These are phyloP conservation scores for Parafenestella ontariensis DNA, from an alignment of 2,329 filamentous ascomycete genomes.

Conservation along the genomic window DNA sequence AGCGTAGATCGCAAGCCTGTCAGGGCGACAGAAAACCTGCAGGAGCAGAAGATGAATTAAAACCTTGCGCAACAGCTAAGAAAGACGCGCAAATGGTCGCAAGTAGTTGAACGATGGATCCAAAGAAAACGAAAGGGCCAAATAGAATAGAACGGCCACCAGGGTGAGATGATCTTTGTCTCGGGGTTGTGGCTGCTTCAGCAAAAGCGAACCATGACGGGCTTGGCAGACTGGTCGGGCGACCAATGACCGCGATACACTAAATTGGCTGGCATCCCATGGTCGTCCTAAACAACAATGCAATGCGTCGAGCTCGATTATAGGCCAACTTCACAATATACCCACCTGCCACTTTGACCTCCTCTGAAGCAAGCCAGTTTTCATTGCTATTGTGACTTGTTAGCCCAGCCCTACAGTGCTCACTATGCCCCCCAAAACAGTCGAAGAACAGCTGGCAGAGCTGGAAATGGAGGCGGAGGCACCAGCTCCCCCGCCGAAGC, in stretches of 20 bases:
- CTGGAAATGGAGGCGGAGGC: conserved; percentile 46
- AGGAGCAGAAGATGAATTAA: conserved; percentile 31
- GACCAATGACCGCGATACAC: conserved; percentile 33
- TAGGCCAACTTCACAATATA: background rate
- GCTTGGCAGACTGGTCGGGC: conserved; percentile 27
- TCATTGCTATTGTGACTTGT: background rate
- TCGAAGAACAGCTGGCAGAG: conserved; percentile 58
- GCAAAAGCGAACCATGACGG: conserved; percentile 34
- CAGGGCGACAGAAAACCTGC: conserved; percentile 39
- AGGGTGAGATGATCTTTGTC: conserved; percentile 47
- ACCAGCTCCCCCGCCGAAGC: conserved; percentile 42
- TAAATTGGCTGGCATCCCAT: conserved; percentile 32
- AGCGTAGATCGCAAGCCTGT: conserved; percentile 43
- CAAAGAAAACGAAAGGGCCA: conserved; percentile 23
- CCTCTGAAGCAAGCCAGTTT: background rate
- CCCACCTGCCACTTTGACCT: background rate
- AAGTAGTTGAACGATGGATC: conserved; percentile 17
- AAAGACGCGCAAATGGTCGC: conserved; percentile 18
- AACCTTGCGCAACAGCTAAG: conserved; percentile 21
- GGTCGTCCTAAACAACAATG: conserved; percentile 20
- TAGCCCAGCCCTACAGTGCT: background rate
- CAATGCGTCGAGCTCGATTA: conserved; percentile 1
- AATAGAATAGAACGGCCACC: conserved; percentile 27
- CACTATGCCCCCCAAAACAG: conserved; percentile 49
- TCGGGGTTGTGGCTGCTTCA: conserved; percentile 42